Percentiles rank a stretch among this genome's conserved stretches.
phyloP scores from a whole-genome alignment of 345 rosid species.

The Excoecaria agallocha region DNA sequence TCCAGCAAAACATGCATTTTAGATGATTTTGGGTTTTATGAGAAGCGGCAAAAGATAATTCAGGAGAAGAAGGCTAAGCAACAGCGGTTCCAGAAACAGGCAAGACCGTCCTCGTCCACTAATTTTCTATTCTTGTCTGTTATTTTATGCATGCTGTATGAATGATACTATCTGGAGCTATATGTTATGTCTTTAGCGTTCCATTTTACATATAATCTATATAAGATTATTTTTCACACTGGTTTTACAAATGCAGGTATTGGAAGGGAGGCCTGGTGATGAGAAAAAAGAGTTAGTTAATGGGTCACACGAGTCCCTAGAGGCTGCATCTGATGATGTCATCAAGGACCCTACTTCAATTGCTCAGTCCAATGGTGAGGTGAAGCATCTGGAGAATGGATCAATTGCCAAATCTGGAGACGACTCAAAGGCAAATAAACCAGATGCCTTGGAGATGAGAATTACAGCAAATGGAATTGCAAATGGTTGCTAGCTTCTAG shows the following conservation, averaged over 20 bases:
- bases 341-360: not conserved
- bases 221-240: not conserved
- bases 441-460: conserved; percentile 4
- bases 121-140: not conserved
- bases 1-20: conserved; percentile 69
- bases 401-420: conserved; percentile 3
- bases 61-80: conserved; percentile 85
- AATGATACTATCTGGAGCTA: too few relatives aligned
- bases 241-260: not conserved
- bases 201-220: too few relatives aligned
- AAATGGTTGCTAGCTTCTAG: conserved; percentile 10
- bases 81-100: conserved; percentile 66
- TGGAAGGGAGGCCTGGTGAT: conserved; percentile 17
- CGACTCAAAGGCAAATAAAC: conserved; percentile 3
- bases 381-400: conserved; percentile 12
- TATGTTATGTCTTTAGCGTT: too few relatives aligned
- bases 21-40: conserved; percentile 90
- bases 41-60: conserved; percentile 68
- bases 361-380: conserved; percentile 7
- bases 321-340: conserved; percentile 14
- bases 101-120: not conserved
- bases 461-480: not conserved
- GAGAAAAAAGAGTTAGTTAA: conserved; percentile 21
- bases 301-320: conserved; percentile 2
- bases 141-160: too few relatives aligned